A percentile compares a stretch with the other conserved stretches of the same genome.
Conservation (phyloP, 2,329 filamentous ascomycete genomes). For the Epichloe sp. region DNA sequence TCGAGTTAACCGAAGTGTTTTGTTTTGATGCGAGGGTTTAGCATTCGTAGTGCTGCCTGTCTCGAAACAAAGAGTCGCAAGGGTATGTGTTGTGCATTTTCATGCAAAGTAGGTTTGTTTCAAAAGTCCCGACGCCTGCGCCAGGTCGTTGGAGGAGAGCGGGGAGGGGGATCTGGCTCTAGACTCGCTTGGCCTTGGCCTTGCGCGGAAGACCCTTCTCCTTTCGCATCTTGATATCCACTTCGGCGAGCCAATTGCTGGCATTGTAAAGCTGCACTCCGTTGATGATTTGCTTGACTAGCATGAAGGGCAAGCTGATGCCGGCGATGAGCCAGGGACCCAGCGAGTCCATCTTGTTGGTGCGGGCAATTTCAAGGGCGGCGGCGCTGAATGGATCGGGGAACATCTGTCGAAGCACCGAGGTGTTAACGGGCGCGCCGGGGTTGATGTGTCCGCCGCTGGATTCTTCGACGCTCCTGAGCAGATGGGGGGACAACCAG, state of each 20-base stretch:
- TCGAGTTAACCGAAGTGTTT: too few relatives aligned
- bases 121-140: not conserved
- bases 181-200: conserved; percentile 23
- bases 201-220: conserved; percentile 38
- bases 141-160: not conserved
- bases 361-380: conserved; percentile 80
- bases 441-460: conserved; percentile 42
- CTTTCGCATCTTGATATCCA: conserved; percentile 57
- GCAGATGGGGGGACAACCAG: conserved; percentile 72
- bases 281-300: conserved; percentile 86
- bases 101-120: not conserved
- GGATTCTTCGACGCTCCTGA: conserved; percentile 44
- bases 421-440: conserved; percentile 57
- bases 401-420: conserved; percentile 62
- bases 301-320: conserved; percentile 76
- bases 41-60: not conserved
- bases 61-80: not conserved
- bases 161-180: not conserved
- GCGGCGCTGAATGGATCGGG: conserved; percentile 83
- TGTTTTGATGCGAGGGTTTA: too few relatives aligned
- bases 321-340: conserved; percentile 59
- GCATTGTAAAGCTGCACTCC: conserved; percentile 89
- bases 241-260: conserved; percentile 81
- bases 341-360: conserved; percentile 79
- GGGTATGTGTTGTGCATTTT: not conserved